Percentiles rank a stretch among this genome's conserved stretches.
Conservation (phyloP, 1,139 yeast species). For the Trichomonascaceae sp. region DNA sequence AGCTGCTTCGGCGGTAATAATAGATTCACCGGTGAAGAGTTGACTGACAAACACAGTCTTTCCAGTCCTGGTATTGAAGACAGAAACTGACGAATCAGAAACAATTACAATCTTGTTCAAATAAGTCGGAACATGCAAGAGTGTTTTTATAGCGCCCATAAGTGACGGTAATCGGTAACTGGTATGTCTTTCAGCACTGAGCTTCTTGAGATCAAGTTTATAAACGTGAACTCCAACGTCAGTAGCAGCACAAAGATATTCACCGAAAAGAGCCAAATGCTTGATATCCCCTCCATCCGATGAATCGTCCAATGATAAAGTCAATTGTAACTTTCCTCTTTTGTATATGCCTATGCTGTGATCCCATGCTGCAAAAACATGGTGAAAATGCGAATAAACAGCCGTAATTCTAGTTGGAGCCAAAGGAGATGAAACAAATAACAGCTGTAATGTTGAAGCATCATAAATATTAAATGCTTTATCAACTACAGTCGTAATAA, state of each 20-base stretch:
- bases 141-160: constrained; percentile 63
- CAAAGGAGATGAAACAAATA: constrained; percentile 81
- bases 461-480: constrained; percentile 88
- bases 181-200: constrained; percentile 51
- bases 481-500: constrained; percentile 87
- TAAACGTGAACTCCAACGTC: constrained; percentile 55
- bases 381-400: constrained; percentile 75
- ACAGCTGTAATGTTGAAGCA: constrained; percentile 76
- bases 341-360: constrained; percentile 68
- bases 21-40: constrained; percentile 35
- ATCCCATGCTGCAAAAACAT: constrained; percentile 74
- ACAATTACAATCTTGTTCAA: constrained; percentile 79
- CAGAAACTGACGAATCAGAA: constrained; percentile 48
- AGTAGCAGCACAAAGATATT: constrained; percentile 59
- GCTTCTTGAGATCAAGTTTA: constrained; percentile 45
- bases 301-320: constrained; percentile 35
- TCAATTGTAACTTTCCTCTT: constrained; percentile 70
- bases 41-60: constrained; percentile 59
- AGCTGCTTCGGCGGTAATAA: constrained; percentile 65
- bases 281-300: constrained; percentile 34
- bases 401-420: constrained; percentile 65
- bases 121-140: constrained; percentile 86
- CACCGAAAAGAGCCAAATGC: constrained; percentile 67
- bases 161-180: constrained; percentile 49
- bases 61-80: constrained; percentile 74